Percentiles rank a stretch among this genome's conserved stretches.
phyloP scores from a whole-genome alignment of 2,329 filamentous ascomycete species.

The Curvularia sp. region DNA sequence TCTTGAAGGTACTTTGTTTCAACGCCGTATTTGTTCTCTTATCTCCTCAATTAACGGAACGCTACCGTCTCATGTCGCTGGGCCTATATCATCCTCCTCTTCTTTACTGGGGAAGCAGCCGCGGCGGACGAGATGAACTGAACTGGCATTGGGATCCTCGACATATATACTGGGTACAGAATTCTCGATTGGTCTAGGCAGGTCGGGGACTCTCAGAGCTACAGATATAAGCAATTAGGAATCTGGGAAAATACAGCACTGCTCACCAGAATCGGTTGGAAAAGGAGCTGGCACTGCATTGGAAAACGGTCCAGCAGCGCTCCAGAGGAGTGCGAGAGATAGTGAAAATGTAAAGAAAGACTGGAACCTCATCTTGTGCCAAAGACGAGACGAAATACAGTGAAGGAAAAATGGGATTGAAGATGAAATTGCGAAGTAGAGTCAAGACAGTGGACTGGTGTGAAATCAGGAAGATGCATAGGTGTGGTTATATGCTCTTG shows the following conservation, averaged over 20 bases:
- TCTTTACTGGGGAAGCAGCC: background rate
- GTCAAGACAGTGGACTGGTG: background rate
- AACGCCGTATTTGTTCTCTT: background rate
- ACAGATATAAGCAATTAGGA: background rate
- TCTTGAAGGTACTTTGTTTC: background rate
- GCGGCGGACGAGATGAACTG: background rate
- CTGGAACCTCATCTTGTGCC: background rate
- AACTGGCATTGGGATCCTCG: background rate
- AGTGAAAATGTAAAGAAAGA: background rate
- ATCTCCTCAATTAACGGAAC: background rate
- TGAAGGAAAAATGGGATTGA: background rate
- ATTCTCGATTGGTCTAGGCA: background rate
- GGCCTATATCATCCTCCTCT: slow-evolving; percentile 3
- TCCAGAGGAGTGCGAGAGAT: background rate
- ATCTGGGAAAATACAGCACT: background rate
- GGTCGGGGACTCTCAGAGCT: background rate
- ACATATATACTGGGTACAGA: background rate
- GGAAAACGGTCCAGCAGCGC: background rate
- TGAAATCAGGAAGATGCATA: background rate
- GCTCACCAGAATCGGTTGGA: background rate
- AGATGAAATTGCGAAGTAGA: background rate
- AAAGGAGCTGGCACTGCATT: background rate
- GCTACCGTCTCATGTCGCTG: background rate
- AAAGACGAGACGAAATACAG: background rate
- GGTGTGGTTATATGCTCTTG: background rate